Percentiles rank a stretch among this genome's conserved stretches.
phyloP scores from a whole-genome alignment of 2,329 filamentous ascomycete species.

The Bipolaris sorokiniana region DNA sequence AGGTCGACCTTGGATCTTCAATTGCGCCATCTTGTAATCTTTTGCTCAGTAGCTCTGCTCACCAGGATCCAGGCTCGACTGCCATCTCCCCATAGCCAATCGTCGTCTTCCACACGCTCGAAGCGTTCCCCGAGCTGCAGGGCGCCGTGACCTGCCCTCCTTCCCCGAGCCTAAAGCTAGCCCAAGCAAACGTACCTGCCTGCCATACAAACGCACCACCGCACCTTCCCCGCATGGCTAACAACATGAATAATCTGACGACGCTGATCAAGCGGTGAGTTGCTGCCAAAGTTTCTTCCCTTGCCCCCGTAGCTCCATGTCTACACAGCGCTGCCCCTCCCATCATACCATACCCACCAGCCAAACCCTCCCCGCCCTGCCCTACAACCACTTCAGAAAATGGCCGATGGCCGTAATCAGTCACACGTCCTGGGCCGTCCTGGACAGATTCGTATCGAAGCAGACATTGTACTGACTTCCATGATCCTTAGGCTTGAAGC shows the following conservation, averaged over 20 bases:
- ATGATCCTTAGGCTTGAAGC: constrained; percentile 81
- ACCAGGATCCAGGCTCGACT: not conserved
- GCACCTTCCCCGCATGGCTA: constrained; percentile 65
- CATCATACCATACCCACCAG: not conserved
- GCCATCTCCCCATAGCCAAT: not conserved
- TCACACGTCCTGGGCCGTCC: constrained; percentile 23
- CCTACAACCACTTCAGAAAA: constrained; percentile 7
- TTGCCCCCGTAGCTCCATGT: constrained; percentile 1
- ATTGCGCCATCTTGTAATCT: constrained; percentile 6
- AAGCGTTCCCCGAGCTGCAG: constrained; percentile 29
- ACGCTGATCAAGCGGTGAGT: constrained; percentile 97
- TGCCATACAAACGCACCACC: constrained; percentile 36
- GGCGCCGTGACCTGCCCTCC: constrained; percentile 34
- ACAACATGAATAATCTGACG: constrained; percentile 93
- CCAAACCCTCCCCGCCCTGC: not conserved
- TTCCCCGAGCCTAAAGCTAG: constrained; percentile 31
- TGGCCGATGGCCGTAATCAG: constrained; percentile 18
- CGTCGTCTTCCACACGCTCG: not conserved
- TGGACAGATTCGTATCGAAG: constrained; percentile 25
- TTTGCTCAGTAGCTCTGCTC: not conserved
- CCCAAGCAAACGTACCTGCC: constrained; percentile 23
- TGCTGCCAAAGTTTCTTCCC: not conserved
- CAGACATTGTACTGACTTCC: constrained; percentile 56
- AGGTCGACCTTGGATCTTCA: constrained; percentile 9
- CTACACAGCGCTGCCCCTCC: not conserved